Conservation (phyloP, 2,329 filamentous ascomycete genomes). For the Ustulina deusta region DNA sequence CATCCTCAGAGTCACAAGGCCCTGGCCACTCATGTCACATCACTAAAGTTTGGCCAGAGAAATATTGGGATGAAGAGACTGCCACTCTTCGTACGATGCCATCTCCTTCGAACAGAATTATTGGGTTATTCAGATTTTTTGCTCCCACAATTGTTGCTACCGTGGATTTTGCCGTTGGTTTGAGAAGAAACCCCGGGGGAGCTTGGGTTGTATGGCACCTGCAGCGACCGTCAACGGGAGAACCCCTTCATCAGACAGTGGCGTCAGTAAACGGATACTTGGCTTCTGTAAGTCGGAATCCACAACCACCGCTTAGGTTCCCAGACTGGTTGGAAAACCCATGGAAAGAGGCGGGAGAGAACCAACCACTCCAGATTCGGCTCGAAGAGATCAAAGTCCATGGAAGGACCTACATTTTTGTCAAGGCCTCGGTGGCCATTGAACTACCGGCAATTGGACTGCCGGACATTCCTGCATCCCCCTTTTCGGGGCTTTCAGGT, state of each 20-base stretch:
- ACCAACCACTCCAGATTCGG: constrained; percentile 4
- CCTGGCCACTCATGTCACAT: constrained; percentile 6
- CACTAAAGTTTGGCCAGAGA: constrained; percentile 29
- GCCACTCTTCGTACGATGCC: constrained; percentile 23
- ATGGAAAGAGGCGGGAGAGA: constrained; percentile 8
- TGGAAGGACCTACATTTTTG: constrained; percentile 22
- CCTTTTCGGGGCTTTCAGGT: not conserved
- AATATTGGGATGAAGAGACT: constrained; percentile 29
- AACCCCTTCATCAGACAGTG: constrained; percentile 22
- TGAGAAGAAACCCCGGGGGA: constrained; percentile 12
- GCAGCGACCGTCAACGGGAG: constrained; percentile 20
- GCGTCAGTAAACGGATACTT: constrained; percentile 31
- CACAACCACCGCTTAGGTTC: not conserved
- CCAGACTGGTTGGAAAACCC: constrained; percentile 15
- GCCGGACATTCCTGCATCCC: not conserved
- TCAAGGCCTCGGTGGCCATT: constrained; percentile 21
- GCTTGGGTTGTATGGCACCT: constrained; percentile 30
- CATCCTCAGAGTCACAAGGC: not conserved
- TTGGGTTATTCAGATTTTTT: constrained; percentile 32
- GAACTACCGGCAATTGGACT: constrained; percentile 4
- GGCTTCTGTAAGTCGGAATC: not conserved
- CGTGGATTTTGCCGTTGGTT: constrained; percentile 28
- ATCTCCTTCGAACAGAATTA: constrained; percentile 13
- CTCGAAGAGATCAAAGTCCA: constrained; percentile 15
- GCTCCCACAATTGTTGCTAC: not conserved